Evolutionary conservation across 805 yeast species (phyloP).

Genomic region (Peterozyma xylosa): DNA sequence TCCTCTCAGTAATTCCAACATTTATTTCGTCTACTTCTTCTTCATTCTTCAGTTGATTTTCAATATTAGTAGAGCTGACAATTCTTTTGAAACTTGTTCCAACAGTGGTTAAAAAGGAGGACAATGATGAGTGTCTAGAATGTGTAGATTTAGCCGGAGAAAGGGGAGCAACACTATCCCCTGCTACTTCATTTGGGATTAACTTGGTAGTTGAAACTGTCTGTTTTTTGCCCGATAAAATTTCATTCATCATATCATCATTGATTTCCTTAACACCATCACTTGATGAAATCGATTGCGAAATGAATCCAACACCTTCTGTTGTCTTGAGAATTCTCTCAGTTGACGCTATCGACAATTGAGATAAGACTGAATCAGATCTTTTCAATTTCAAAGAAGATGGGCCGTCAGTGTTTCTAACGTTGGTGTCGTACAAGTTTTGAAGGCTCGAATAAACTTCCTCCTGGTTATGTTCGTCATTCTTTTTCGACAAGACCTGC

Average conservation of each 20-base stretch:
- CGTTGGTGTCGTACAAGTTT: conserved; percentile 23
- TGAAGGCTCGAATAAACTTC: conserved; percentile 20
- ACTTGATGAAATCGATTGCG: conserved; percentile 10
- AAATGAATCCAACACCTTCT: conserved; percentile 6
- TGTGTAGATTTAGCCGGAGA: conserved; percentile 2
- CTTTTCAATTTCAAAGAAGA: conserved; percentile 19
- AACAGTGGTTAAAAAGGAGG: conserved; percentile 6
- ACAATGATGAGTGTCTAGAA: conserved; percentile 5
- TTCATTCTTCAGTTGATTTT: neutral
- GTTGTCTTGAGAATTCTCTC: conserved; percentile 19
- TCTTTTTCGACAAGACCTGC: conserved; percentile 3
- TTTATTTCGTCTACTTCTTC: neutral
- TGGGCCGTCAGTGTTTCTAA: conserved; percentile 20
- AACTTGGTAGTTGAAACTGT: too few relatives aligned
- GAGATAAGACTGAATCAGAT: conserved; percentile 19
- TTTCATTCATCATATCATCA: conserved; percentile 9
- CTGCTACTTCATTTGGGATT: too few relatives aligned
- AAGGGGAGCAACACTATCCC: neutral
- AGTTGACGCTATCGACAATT: conserved; percentile 18
- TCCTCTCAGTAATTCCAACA: neutral
- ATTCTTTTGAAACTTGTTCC: conserved; percentile 6
- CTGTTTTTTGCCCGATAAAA: too few relatives aligned
- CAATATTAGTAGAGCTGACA: conserved; percentile 1
- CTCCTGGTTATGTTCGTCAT: conserved; percentile 17
- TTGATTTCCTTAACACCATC: conserved; percentile 17